phyloP scores from a whole-genome alignment of 2,329 filamentous ascomycete genomes.

The Aspergillus sp. region DNA sequence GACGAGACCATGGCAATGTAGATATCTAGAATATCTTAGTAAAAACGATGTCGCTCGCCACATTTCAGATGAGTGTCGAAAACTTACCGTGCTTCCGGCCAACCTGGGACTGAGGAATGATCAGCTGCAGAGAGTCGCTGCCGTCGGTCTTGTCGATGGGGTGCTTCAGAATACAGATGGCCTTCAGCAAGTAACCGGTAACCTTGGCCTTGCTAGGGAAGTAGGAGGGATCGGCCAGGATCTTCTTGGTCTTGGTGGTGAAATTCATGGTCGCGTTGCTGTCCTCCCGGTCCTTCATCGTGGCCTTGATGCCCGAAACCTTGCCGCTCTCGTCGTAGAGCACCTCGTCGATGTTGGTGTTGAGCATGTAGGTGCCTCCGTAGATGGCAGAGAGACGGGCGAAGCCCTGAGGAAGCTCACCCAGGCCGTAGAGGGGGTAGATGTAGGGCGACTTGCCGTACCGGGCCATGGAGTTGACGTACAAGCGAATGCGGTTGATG shows the following conservation, averaged over 20 bases:
- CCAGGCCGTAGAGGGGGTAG: conserved; percentile 96
- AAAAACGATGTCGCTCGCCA: conserved; percentile 6
- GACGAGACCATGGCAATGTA: conserved; percentile 96
- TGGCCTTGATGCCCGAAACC: conserved; percentile 94
- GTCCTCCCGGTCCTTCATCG: conserved; percentile 85
- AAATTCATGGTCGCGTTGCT: conserved; percentile 78
- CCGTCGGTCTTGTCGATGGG: conserved; percentile 87
- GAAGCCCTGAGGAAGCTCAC: conserved; percentile 95
- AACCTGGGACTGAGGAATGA: conserved; percentile 96
- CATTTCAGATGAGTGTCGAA: too few relatives aligned
- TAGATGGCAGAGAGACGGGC: conserved; percentile 97
- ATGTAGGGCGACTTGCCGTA: conserved; percentile 99
- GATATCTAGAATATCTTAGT: conserved; percentile 64
- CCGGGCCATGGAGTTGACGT: conserved; percentile 94
- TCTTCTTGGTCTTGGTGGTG: conserved; percentile 92
- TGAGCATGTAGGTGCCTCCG: conserved; percentile 98
- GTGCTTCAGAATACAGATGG: conserved; percentile 97
- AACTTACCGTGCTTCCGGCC: conserved; percentile 87
- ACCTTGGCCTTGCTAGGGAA: conserved; percentile 88
- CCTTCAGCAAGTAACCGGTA: conserved; percentile 86
- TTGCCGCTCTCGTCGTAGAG: conserved; percentile 74
- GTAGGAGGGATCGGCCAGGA: conserved; percentile 94
- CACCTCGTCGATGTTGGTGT: conserved; percentile 89
- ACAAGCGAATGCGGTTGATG: conserved; percentile 88
- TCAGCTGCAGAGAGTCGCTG: conserved; percentile 86